Evolutionary conservation across 148 eudicot genomes (phyloP).

Genomic region (Persicaria maculosa): DNA sequence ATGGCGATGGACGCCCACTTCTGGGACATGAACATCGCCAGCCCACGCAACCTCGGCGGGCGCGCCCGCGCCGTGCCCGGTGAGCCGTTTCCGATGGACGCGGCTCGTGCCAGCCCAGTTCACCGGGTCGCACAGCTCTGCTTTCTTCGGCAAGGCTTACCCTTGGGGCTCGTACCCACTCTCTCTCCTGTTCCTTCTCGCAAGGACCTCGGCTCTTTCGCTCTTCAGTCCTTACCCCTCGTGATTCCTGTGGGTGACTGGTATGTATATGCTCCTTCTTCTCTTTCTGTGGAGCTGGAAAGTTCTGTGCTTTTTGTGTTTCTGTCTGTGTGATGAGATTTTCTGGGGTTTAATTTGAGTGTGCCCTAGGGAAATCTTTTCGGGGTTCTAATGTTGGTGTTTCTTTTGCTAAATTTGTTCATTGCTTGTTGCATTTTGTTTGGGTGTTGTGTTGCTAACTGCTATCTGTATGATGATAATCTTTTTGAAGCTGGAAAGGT

Average conservation of each 20-base stretch:
- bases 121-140: conserved; percentile 57
- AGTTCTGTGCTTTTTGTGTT: too few species aligned
- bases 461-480: too few species aligned
- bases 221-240: conserved; percentile 59
- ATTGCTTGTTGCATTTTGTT: neutral
- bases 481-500: neutral
- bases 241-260: conserved; percentile 16
- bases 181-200: conserved; percentile 26
- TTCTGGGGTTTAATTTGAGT: too few species aligned
- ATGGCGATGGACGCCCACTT: conserved; percentile 73
- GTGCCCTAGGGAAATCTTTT: too few species aligned
- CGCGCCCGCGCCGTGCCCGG: conserved; percentile 49
- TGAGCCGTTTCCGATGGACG: conserved; percentile 58
- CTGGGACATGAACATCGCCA: conserved; percentile 58
- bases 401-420: neutral
- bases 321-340: too few species aligned
- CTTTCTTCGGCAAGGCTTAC: conserved; percentile 54
- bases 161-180: conserved; percentile 71
- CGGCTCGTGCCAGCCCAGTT: conserved; percentile 41
- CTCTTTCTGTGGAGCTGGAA: neutral
- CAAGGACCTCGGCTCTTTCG: conserved; percentile 48
- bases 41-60: conserved; percentile 55
- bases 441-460: too few species aligned
- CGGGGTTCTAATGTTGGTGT: neutral
- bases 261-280: too few species aligned